Evolutionary conservation across 306 rosid species (phyloP), one percentile per base, ranked within the genome.

Genomic region (Benincasa hispida): DNA sequence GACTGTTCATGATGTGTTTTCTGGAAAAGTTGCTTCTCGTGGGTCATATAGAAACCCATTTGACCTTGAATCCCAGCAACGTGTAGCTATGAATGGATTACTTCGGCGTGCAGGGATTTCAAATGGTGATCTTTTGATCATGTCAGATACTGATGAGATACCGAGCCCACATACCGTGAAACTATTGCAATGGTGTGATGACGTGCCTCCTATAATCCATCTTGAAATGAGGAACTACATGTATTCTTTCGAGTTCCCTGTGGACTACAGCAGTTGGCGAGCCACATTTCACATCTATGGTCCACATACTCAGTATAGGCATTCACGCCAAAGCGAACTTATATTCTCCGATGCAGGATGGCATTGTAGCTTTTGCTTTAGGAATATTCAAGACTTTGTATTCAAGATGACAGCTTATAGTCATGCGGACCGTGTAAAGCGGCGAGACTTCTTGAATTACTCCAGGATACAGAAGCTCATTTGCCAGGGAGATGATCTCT

Each of bases 301-400:
- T 66, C 87, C 93, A 2, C 39, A 77, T 24, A 87, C 92, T n/a
- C 81, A 12, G 1, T 94, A 92, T 59, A 81, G 80, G 48, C 99
- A 94, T 81, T 88, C 91, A 0, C 93, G 96, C 30, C 92, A 84
- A 72, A 80, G 90, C 0, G 69, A 90, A 58, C 35, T 82, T 12
- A 72, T 92, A 42, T 75, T 94, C 50, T 88, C 97, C 0, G 96
- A 94, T 76, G 91, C 96, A 18, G 97, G 99, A 61, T 94, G 97
- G 97, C 99, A 94, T 63, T 94, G 97, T 80, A 90, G 95, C 91
- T 94, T 94, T 58, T 94, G 96, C 83, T 92, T 94, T 81, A 85
- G 86, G 73, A 42, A 68, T 48, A 85, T 94, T 70, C 69, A 85
- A 5, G 99, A 94, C 37, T 89, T 92, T 78, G 93, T 84, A 73